phyloP scores from a whole-genome alignment of 768 basidiomycete species.

The Termitomyces bulborhizus region DNA sequence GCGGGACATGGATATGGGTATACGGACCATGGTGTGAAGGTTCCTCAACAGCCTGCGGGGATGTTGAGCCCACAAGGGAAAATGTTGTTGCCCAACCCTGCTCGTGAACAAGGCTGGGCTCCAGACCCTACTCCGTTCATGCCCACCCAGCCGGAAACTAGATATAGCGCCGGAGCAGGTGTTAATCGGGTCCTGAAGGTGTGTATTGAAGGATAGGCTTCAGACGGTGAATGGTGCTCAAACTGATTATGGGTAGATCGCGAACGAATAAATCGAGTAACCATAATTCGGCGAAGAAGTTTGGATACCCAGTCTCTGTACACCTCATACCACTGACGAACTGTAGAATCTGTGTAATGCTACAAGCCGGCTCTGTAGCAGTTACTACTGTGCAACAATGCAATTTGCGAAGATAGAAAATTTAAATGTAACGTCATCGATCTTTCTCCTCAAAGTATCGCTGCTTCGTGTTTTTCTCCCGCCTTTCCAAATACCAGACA shows the following conservation, averaged over 20 bases:
- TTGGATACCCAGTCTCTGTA: not conserved
- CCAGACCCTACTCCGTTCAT: conserved; percentile 5
- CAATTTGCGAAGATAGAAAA: not conserved
- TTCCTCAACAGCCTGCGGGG: not conserved
- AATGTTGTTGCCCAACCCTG: not conserved
- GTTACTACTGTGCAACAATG: not conserved
- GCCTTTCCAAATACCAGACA: conserved; percentile 49
- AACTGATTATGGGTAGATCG: not conserved
- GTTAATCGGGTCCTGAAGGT: conserved; percentile 8
- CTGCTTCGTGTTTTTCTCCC: conserved; percentile 17
- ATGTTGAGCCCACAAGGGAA: not conserved
- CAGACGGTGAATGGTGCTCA: not conserved
- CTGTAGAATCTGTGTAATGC: not conserved
- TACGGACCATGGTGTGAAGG: not conserved
- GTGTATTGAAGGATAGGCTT: not conserved
- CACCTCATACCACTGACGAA: not conserved
- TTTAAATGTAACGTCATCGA: not conserved
- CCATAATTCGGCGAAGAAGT: not conserved
- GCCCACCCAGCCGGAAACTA: not conserved
- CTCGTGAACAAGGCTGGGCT: not conserved
- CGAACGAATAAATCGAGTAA: not conserved
- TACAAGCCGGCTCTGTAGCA: not conserved
- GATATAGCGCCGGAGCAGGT: not conserved
- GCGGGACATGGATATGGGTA: not conserved
- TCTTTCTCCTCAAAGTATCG: not conserved